phyloP scores from a whole-genome alignment of 768 basidiomycete species.

The Boletus pseudopeckii region DNA sequence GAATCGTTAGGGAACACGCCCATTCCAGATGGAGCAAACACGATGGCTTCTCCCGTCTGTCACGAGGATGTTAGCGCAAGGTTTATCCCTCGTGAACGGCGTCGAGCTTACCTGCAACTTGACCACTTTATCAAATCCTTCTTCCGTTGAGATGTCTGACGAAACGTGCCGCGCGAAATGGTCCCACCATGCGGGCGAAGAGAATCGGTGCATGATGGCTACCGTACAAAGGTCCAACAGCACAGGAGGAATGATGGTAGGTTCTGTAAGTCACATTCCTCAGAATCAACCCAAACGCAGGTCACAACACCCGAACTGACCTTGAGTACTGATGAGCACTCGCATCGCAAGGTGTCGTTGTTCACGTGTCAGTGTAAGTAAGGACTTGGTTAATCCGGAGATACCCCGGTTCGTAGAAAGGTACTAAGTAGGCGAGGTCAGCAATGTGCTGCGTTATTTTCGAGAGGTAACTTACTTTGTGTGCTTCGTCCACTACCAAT shows the following conservation, averaged over 20 bases:
- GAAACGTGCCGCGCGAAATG: conserved; percentile 62
- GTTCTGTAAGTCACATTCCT: conserved; percentile 41
- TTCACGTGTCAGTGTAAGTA: conserved; percentile 57
- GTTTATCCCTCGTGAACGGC: background rate
- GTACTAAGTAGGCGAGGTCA: conserved; percentile 39
- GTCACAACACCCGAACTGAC: conserved; percentile 25
- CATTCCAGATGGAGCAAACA: conserved; percentile 59
- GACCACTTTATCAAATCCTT: conserved; percentile 61
- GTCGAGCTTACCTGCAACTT: conserved; percentile 47
- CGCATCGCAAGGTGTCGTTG: conserved; percentile 68
- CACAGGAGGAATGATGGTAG: conserved; percentile 62
- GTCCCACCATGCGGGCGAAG: conserved; percentile 68
- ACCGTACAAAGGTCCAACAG: conserved; percentile 62
- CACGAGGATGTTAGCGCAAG: background rate
- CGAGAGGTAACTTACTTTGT: conserved; percentile 46
- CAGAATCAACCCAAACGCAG: background rate
- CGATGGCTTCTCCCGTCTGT: conserved; percentile 65
- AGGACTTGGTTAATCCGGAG: conserved; percentile 51
- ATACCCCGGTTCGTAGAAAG: conserved; percentile 43
- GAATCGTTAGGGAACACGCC: conserved; percentile 33
- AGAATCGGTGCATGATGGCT: conserved; percentile 62
- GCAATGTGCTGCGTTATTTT: background rate
- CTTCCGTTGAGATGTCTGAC: conserved; percentile 48
- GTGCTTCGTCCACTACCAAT: conserved; percentile 67
- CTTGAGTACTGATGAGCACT: conserved; percentile 73